Base-by-base conservation (phyloP, 208 protist genomes). In the Wallacemonas sp. region DNA sequence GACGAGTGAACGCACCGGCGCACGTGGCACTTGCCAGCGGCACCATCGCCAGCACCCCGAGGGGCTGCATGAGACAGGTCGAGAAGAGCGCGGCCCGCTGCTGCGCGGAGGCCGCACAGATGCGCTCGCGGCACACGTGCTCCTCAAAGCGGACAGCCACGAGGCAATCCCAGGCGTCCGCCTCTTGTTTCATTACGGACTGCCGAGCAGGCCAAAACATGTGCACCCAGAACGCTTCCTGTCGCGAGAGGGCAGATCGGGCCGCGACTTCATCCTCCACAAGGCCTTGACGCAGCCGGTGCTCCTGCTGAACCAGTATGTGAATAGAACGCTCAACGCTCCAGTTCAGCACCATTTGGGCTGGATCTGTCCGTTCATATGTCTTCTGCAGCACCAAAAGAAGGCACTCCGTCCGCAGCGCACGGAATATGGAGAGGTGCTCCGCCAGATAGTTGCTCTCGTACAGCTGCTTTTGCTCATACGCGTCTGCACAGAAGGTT, bases 291-390 rank as follows among this genome's bases (percentile, higher is more conserved):
- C 61, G 61, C 6, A 54, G 28, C 2, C 45, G 27, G 31, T 45
- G 21, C 45, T 66, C 61, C 9, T 44, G 27, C 19, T 53, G 19
- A 14, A 46, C 46, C 15, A 66, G 27, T 0, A 56, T 41, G 61
- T 34, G 31, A 15, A 66, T 45, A 21, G 28, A 42, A 4, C 34
- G 42, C 30, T 66, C 61, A 28, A 66, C 3, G 31, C 11, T 38
- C 61, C 61, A 66, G 42, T 36, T 44, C 38, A 45, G 11, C 31
- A 49, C 61, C 17, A 56, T 49, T 17, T 38, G 21, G 11, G 28
- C 30, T 1, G 41, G 26, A 33, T 49, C 61, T 0, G 15, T 47
- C 14, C 36, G 45, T 24, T 66, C 61, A 22, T 41, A 15, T 31
- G 27, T 8, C 61, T 66, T 47, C 24, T 49, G 61, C 2, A 38